Percentiles rank a stretch among this genome's conserved stretches.
Conservation (phyloP, 2,329 filamentous ascomycete species). For the Coleophoma crateriformis region DNA sequence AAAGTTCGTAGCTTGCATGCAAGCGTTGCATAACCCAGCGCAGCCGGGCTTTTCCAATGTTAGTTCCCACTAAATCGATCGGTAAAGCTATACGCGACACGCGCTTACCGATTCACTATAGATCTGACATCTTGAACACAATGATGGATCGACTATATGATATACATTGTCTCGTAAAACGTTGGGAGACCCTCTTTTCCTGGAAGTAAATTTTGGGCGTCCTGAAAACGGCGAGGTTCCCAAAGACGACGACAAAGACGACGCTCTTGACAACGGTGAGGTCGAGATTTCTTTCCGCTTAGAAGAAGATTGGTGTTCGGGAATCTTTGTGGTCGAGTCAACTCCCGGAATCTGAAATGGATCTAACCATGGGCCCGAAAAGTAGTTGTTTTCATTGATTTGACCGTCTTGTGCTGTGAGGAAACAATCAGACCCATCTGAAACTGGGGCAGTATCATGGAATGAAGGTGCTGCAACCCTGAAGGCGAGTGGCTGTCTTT, state of each 20-base stretch:
- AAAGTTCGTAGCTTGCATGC: constrained; percentile 8
- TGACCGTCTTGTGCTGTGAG: background rate
- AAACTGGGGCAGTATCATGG: background rate
- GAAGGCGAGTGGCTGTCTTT: no score
- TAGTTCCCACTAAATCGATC: background rate
- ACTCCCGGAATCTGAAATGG: background rate
- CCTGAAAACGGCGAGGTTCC: background rate
- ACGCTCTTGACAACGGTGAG: background rate
- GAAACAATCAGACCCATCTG: background rate
- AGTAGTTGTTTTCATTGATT: background rate
- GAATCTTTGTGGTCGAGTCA: background rate
- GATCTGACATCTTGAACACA: background rate
- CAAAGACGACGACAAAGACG: background rate
- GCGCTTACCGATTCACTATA: background rate
- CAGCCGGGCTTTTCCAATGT: background rate
- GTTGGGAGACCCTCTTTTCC: background rate
- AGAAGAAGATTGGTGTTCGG: background rate
- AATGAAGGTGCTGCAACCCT: no score
- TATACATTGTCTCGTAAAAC: background rate
- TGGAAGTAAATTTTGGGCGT: background rate
- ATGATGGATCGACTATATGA: background rate
- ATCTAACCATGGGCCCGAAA: background rate
- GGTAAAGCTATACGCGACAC: background rate
- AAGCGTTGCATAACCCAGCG: constrained; percentile 9
- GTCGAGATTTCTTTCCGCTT: background rate